phyloP scores from a whole-genome alignment of 495 filamentous ascomycete genomes.

The Apodospora peruviana region DNA sequence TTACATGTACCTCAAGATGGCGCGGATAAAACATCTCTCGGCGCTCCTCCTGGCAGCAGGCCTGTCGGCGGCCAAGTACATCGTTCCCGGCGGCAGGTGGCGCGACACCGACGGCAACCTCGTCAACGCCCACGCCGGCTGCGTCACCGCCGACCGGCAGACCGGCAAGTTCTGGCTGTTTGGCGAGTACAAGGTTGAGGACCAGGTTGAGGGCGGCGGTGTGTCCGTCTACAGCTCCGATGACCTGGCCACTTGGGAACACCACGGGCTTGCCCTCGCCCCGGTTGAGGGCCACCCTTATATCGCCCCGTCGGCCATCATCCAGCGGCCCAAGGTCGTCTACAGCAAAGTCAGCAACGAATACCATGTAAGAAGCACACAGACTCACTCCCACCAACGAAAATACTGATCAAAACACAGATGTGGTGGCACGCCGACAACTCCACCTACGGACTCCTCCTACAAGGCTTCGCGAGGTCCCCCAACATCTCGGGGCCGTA shows the following conservation, averaged over 20 bases:
- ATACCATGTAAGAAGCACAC: slow-evolving; percentile 28
- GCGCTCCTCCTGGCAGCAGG: too few relatives aligned
- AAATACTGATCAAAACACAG: slow-evolving; percentile 12
- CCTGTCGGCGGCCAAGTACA: slow-evolving; percentile 28
- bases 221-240: slow-evolving; percentile 35
- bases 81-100: slow-evolving; percentile 42
- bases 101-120: slow-evolving; percentile 33
- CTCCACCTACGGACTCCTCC: slow-evolving; percentile 35
- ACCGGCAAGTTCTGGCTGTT: slow-evolving; percentile 39
- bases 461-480: slow-evolving; percentile 36
- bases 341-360: slow-evolving; percentile 27
- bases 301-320: slow-evolving; percentile 32
- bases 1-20: too few relatives aligned
- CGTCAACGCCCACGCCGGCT: slow-evolving; percentile 40
- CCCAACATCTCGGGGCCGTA: slow-evolving; percentile 37
- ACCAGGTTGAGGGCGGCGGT: slow-evolving; percentile 37
- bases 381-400: background rate
- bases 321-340: slow-evolving; percentile 42
- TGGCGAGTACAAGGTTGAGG: slow-evolving; percentile 40
- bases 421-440: slow-evolving; percentile 49
- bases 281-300: slow-evolving; percentile 31
- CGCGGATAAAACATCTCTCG: too few relatives aligned
- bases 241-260: slow-evolving; percentile 37
- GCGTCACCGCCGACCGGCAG: slow-evolving; percentile 26
- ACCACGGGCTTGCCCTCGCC: slow-evolving; percentile 35